Evolutionary conservation across 768 basidiomycete species (phyloP), one percentile per base, ranked within the genome.

Genomic region (Agrocybe pediades): DNA sequence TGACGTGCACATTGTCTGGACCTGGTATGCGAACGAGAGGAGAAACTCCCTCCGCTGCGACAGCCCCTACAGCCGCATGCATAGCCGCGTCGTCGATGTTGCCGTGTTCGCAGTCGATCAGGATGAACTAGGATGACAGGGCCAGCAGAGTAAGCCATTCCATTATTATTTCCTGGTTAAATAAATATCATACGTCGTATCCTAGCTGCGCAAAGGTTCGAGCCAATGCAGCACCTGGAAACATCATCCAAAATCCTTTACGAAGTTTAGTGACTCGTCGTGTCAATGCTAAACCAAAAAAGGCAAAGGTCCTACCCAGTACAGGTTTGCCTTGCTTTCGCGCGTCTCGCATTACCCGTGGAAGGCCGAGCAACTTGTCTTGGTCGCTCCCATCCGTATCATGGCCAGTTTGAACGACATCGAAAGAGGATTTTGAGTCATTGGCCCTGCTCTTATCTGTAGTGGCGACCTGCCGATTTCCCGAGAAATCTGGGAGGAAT

Each of bases 181-280:
- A n/a, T n/a, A n/a, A n/a, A n/a, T n/a, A n/a, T n/a, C n/a, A n/a
- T 41, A 63, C 62, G 51, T 63, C 59, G 46, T 60, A 63, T 40
- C 59, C 59, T 48, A 63, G 53, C 25, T 60, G 59, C 8, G 62
- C 59, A 17, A 59, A 43, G 55, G 57, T 57, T n/a, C 59, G 53
- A 9, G 57, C 62, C 23, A 63, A 33, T 9, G 57, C 53, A 16
- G 55, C 56, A 23, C 59, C 59, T 27, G 57, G 59, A 39, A 63
- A 53, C 62, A 63, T 63, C 51, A 61, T 60, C 59, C 59, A 63
- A 21, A 59, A 63, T 7, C 62, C 62, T 61, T 27, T 27, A 27
- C 16, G 23, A 27, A 24, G 16, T 33, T 43, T 8, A 25, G 21
- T 40, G 13, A 46, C 23, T 6, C 23, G 2, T 39, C 26, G 17